A percentile compares a stretch with the other conserved stretches of the same genome.
phyloP scores from a whole-genome alignment of 805 yeast species.

The Pichia rugopelliculosa region DNA sequence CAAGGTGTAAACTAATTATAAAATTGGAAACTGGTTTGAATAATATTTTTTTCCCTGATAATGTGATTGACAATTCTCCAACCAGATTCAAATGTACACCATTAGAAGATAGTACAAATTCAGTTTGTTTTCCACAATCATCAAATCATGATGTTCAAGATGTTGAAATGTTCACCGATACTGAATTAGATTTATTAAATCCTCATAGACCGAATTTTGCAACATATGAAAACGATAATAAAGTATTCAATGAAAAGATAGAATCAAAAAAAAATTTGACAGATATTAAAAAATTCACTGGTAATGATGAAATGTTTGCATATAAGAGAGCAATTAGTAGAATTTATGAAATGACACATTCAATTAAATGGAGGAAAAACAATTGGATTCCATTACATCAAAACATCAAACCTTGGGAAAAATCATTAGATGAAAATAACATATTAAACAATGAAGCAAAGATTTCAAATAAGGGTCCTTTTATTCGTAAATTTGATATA shows the following conservation, averaged over 20 bases:
- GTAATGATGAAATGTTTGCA: slow-evolving; percentile 73
- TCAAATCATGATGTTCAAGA: slow-evolving; percentile 32
- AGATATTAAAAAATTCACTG: slow-evolving; percentile 53
- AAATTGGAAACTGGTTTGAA: slow-evolving; percentile 44
- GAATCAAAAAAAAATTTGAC: slow-evolving; percentile 33
- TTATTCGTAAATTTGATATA: too few species aligned
- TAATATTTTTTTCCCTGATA: slow-evolving; percentile 57
- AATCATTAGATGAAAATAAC: slow-evolving; percentile 3
- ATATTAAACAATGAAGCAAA: background rate
- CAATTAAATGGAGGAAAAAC: slow-evolving; percentile 39
- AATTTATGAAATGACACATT: slow-evolving; percentile 35
- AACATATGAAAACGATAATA: slow-evolving; percentile 46
- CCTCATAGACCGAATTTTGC: slow-evolving; percentile 69
- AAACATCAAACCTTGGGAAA: slow-evolving; percentile 54
- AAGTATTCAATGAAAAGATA: slow-evolving; percentile 23
- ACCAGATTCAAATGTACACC: slow-evolving; percentile 14
- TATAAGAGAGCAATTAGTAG: slow-evolving; percentile 64
- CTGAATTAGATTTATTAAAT: slow-evolving; percentile 48
- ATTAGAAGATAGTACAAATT: slow-evolving; percentile 10
- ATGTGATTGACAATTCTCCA: slow-evolving; percentile 1
- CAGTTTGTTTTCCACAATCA: slow-evolving; percentile 3
- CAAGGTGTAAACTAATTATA: slow-evolving; percentile 52
- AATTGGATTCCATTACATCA: slow-evolving; percentile 51
- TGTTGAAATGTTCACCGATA: slow-evolving; percentile 63
- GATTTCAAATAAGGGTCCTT: too few species aligned